phyloP scores from a whole-genome alignment of 108 stramenopile species.

The Pseudonitzschia multistriata region DNA sequence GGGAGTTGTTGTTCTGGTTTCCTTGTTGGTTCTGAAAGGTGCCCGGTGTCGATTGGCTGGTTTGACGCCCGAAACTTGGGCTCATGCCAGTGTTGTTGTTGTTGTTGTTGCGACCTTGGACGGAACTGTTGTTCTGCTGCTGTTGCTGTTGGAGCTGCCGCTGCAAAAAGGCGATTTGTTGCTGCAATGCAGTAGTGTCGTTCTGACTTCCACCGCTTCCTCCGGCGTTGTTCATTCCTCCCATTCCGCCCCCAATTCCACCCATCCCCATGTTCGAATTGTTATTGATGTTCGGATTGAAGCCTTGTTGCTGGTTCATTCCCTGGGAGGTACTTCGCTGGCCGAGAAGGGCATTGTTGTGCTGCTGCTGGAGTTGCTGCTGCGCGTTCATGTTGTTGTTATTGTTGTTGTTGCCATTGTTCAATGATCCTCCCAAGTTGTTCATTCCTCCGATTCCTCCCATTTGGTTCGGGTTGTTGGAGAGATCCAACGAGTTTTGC shows the following conservation, averaged over 20 bases:
- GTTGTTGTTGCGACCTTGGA: background rate
- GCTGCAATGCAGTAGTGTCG: conserved; percentile 27
- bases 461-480: conserved; percentile 4
- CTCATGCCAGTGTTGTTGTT: conserved; percentile 12
- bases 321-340: background rate
- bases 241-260: background rate
- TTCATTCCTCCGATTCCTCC: conserved; percentile 3
- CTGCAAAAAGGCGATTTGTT: conserved; percentile 36
- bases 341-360: conserved; percentile 13
- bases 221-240: background rate
- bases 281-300: conserved; percentile 8
- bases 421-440: background rate
- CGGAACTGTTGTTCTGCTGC: background rate
- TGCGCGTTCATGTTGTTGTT: background rate
- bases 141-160: conserved; percentile 25
- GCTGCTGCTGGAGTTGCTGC: conserved; percentile 23
- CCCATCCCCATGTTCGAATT: background rate
- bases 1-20: conserved; percentile 17
- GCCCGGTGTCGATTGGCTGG: background rate
- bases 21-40: conserved; percentile 25
- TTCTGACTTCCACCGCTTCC: background rate
- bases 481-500: background rate
- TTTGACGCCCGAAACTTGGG: background rate
- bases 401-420: conserved; percentile 11
- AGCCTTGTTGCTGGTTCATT: background rate